Evolutionary conservation across 352 stramenopile genomes (phyloP), one percentile per base, ranked within the genome.

Genomic region (Chrysophaeum taylorii): DNA sequence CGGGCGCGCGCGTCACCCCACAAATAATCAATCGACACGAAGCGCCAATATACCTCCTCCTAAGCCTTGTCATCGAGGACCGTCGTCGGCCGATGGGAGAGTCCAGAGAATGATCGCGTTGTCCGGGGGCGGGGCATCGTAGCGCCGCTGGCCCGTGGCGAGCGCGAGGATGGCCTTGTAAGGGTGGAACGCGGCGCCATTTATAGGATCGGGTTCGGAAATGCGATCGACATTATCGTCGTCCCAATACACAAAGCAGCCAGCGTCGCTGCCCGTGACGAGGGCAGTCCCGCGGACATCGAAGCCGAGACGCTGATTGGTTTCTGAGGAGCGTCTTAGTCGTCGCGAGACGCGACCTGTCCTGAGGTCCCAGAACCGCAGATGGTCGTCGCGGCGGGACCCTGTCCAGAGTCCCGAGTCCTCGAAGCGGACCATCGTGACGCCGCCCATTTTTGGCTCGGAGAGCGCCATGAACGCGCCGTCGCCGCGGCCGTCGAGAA

Each of bases 311-410:
- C 52, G 52, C 52, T 63, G 52, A 31, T 63, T 25, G 5, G 7
- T n/a, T 15, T 7, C 9, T 15, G 78, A 45, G 81, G 67, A 43
- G 89, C 87, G 50, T 80, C 81, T 42, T 87, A 73, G 31, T 15
- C 52, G 52, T 89, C 68, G 70, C 89, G 86, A 64, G 85, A 73
- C 31, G 81, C 86, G 25, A 82, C 82, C 16, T 80, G 29, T 76
- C 42, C 88, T 85, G 25, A 93, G 84, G 75, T 94, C 88, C 85
- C 86, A 93, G 72, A 83, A 89, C n/a, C 89, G 80, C 42, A 94
- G 12, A 27, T 54, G 5, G n/a, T 23, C 2, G 27, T 93, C 85
- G 9, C 81, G 80, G 21, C 88, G 80, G 12, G 85, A 84, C 57
- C 83, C 84, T 7, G 85, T 91, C 69, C 84, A 90, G 7, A 94